These are phyloP conservation scores for Zanthoxylum bungeanum DNA, from an alignment of 345 rosid genomes.

Conservation along the genomic window DNA sequence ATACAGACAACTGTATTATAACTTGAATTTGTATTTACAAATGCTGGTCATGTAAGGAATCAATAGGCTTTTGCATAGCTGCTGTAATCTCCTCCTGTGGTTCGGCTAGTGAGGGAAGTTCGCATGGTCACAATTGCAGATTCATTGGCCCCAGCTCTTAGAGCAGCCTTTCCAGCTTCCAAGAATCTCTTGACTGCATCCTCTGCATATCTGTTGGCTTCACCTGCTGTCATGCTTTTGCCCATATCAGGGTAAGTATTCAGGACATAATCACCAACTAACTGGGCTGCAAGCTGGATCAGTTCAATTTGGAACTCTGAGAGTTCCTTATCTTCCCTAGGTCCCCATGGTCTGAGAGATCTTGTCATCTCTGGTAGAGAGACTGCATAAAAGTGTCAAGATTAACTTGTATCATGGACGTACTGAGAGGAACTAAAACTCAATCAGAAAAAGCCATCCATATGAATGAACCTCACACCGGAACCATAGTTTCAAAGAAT, in stretches of 20 bases:
- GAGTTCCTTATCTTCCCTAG: conserved; percentile 66
- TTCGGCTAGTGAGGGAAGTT: conserved; percentile 76
- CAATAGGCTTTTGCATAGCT: conserved; percentile 16
- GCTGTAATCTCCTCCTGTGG: conserved; percentile 14
- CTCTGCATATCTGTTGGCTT: conserved; percentile 84
- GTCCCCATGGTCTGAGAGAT: conserved; percentile 69
- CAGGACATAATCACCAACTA: conserved; percentile 82
- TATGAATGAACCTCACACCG: neutral
- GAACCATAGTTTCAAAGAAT: neutral
- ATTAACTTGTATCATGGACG: conserved; percentile 7
- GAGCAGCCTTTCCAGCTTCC: conserved; percentile 89
- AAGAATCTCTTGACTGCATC: conserved; percentile 86
- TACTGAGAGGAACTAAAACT: neutral
- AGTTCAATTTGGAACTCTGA: conserved; percentile 93
- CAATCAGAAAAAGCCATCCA: neutral
- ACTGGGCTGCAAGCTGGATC: conserved; percentile 96
- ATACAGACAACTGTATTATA: neutral
- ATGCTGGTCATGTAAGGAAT: neutral
- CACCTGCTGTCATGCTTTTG: conserved; percentile 75
- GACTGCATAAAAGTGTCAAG: conserved; percentile 43
- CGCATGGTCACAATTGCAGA: conserved; percentile 85
- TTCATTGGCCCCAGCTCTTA: conserved; percentile 93
- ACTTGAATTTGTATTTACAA: conserved; percentile 3
- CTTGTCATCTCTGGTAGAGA: conserved; percentile 61
- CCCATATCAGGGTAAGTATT: conserved; percentile 84